A percentile compares a stretch with the other conserved stretches of the same genome.
These are phyloP conservation scores for Aethionema arabicum DNA, from an alignment of 345 rosid species.

Conservation along the genomic window DNA sequence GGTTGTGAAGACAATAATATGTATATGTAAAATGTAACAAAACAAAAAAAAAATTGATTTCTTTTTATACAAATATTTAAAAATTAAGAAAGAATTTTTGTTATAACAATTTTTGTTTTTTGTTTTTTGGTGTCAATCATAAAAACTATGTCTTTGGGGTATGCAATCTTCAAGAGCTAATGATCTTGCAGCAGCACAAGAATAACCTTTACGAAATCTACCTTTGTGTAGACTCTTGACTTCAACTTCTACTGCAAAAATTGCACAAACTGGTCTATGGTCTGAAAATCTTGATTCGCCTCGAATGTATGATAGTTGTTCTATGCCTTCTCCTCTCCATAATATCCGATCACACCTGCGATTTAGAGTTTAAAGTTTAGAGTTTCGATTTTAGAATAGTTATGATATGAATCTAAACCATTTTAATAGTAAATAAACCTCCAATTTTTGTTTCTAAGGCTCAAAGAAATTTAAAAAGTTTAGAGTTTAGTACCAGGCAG, in stretches of 20 bases:
- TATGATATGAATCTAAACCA: too few species aligned
- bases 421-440: too few species aligned
- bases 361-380: too few species aligned
- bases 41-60: conserved; percentile 5
- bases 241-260: conserved; percentile 66
- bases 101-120: conserved; percentile 20
- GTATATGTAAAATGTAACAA: conserved; percentile 9
- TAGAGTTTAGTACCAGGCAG: conserved; percentile 66
- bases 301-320: conserved; percentile 68
- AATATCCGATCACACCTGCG: conserved; percentile 92
- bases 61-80: conserved; percentile 28
- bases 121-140: conserved; percentile 30
- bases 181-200: conserved; percentile 50
- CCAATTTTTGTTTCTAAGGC: too few species aligned
- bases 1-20: conserved; percentile 36
- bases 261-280: conserved; percentile 88
- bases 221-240: conserved; percentile 41
- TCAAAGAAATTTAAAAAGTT: background rate
- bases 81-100: conserved; percentile 31
- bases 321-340: conserved; percentile 81
- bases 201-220: conserved; percentile 72
- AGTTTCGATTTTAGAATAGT: too few species aligned
- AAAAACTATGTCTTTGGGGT: conserved; percentile 67
- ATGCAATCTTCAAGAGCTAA: conserved; percentile 51
- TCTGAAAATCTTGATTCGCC: conserved; percentile 93